Evolutionary conservation across 345 rosid genomes (phyloP).

Genomic region (Anacardium occidentale): DNA sequence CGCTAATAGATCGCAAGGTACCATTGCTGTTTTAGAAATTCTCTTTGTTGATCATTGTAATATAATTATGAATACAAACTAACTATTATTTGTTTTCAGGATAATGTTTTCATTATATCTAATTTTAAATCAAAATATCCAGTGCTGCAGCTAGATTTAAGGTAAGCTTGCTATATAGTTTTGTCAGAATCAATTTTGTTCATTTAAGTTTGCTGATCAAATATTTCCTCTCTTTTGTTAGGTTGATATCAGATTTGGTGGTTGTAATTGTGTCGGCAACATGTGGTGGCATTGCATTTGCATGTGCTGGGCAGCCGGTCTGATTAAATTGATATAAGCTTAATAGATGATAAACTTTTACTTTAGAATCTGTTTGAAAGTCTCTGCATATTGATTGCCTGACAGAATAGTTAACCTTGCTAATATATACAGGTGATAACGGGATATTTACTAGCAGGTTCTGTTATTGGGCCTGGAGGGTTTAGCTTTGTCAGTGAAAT

Average conservation of each 20-base stretch:
- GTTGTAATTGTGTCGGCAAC: slow-evolving; percentile 58
- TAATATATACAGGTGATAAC: slow-evolving; percentile 71
- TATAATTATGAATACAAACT: background rate
- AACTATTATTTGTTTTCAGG: slow-evolving; percentile 33
- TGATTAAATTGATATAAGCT: slow-evolving; percentile 19
- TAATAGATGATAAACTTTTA: slow-evolving; percentile 1
- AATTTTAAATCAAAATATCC: slow-evolving; percentile 58
- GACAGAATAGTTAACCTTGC: slow-evolving; percentile 18
- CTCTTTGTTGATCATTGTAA: background rate
- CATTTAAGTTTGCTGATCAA: background rate
- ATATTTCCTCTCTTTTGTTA: slow-evolving; percentile 19
- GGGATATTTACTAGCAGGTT: slow-evolving; percentile 91
- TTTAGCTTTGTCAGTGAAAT: slow-evolving; percentile 90
- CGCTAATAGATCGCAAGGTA: slow-evolving; percentile 55
- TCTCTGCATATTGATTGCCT: slow-evolving; percentile 12
- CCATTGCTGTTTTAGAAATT: slow-evolving; percentile 9
- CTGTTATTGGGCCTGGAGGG: slow-evolving; percentile 92
- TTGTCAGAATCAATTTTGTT: background rate
- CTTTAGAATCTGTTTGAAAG: slow-evolving; percentile 9
- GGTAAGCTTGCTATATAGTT: slow-evolving; percentile 24
- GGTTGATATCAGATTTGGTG: slow-evolving; percentile 59
- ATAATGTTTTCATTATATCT: slow-evolving; percentile 56
- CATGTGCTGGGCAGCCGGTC: slow-evolving; percentile 64
- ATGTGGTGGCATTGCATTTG: slow-evolving; percentile 67
- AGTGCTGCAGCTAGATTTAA: slow-evolving; percentile 53